Evolutionary conservation across 75 land plant species (phyloP), one percentile per base, ranked within the genome.

Genomic region (Ceratopteris richardii): DNA sequence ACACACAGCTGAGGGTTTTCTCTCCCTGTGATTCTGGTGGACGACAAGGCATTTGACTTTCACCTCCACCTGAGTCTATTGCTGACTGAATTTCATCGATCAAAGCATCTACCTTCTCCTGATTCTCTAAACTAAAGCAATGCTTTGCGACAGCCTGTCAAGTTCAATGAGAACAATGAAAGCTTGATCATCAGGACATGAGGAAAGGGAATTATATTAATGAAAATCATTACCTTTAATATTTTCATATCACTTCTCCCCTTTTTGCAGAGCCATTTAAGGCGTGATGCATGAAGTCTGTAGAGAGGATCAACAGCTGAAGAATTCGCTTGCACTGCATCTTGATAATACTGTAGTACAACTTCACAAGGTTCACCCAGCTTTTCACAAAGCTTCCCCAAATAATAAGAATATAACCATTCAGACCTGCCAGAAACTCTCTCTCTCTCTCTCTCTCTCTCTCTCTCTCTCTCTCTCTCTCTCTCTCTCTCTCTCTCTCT

Each of bases 311-410:
- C 99, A 18, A 95, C 99, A 74, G 88, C 88, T 63, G 92, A 81
- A 37, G 85, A 78, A 71, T 90, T 95, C 73, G 90, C 63, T 36
- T 66, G 66, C 40, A 71, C 76, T 41, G 96, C 99, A 52, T 86
- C 81, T 22, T 60, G 69, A 62, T 90, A 95, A 62, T 86, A 90
- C 30, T 85, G 69, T 26, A 95, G 77, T 19, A 87, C 79, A 51
- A 60, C 74, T 28, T 74, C 79, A 65, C 44, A 36, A 22, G 91
- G 65, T 43, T 60, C 61, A 30, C 82, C 85, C 65, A 90, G 66
- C 73, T 95, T 95, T 65, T 95, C 96, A 73, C 71, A 77, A 40
- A 95, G 96, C 62, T 95, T 95, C 19, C 99, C 99, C 46, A 90
- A 51, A 64, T 90, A 95, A 63, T 81, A 86, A 20, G 86, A 76